phyloP scores from a whole-genome alignment of 2,329 filamentous ascomycete genomes.

The Nothophoma quercina region DNA sequence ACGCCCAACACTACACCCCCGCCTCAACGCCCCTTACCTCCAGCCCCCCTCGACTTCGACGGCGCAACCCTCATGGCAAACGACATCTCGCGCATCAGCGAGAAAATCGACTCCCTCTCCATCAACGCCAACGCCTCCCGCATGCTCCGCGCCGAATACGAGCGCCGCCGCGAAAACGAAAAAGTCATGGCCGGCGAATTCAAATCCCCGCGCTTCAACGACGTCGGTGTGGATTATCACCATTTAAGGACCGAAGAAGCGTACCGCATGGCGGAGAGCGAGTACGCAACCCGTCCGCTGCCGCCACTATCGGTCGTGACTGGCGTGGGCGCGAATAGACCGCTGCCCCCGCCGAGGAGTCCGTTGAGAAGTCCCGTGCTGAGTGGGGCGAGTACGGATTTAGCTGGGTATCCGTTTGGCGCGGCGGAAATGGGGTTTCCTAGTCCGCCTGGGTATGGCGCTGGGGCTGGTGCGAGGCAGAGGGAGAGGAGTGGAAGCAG shows the following conservation, averaged over 20 bases:
- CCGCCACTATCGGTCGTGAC: not conserved
- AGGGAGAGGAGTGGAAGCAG: constrained; percentile 2
- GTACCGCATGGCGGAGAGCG: not conserved
- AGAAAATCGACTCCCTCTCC: constrained; percentile 44
- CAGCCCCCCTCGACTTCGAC: constrained; percentile 25
- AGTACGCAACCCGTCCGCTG: not conserved
- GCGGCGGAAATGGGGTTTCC: constrained; percentile 28
- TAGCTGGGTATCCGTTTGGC: constrained; percentile 27
- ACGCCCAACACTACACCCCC: not conserved
- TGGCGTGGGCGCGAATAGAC: not conserved
- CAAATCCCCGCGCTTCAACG: constrained; percentile 19
- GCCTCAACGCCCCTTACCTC: constrained; percentile 18
- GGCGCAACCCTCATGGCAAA: constrained; percentile 33
- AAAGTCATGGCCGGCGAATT: constrained; percentile 39
- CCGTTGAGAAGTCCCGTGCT: constrained; percentile 15
- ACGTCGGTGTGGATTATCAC: constrained; percentile 1
- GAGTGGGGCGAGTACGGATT: constrained; percentile 9
- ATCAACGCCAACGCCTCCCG: constrained; percentile 19
- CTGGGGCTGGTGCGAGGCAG: not conserved
- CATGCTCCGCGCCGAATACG: constrained; percentile 25
- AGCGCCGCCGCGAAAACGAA: constrained; percentile 38
- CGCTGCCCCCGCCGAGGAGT: constrained; percentile 11
- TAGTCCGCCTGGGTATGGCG: constrained; percentile 25
- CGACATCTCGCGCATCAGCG: constrained; percentile 40
- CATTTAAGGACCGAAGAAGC: not conserved